Conservation (phyloP, 2,329 filamentous ascomycete genomes). For the Rugonectria rugulosa region DNA sequence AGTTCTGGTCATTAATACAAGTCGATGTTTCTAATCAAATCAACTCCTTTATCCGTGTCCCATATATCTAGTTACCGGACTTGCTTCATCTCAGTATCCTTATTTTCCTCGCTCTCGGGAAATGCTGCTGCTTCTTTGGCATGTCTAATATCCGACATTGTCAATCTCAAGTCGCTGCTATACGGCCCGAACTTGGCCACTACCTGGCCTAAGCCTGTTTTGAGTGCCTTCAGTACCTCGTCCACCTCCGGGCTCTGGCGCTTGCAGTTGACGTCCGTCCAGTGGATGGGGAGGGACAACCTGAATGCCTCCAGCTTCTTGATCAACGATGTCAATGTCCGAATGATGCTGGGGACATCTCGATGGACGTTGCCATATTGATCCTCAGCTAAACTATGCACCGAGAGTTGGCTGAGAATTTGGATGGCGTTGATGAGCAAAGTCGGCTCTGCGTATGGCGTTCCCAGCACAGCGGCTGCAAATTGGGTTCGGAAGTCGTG, state of each 20-base stretch:
- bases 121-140: constrained; percentile 70
- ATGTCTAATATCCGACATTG: constrained; percentile 72
- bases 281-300: constrained; percentile 68
- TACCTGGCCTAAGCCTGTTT: constrained; percentile 69
- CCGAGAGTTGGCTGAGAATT: constrained; percentile 72
- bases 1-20: background rate
- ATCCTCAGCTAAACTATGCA: constrained; percentile 81
- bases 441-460: constrained; percentile 73
- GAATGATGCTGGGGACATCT: constrained; percentile 78
- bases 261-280: constrained; percentile 75
- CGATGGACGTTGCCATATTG: constrained; percentile 85
- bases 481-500: constrained; percentile 72
- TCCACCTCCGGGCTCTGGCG: constrained; percentile 73
- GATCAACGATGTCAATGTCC: constrained; percentile 74
- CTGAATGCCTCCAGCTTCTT: constrained; percentile 74
- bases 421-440: constrained; percentile 77
- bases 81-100: constrained; percentile 42
- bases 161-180: constrained; percentile 73
- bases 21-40: constrained; percentile 1
- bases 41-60: background rate
- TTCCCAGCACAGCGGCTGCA: constrained; percentile 73
- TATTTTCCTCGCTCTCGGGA: constrained; percentile 39
- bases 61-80: constrained; percentile 31
- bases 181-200: constrained; percentile 79
- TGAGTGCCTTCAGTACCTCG: constrained; percentile 70